phyloP scores from a whole-genome alignment of 805 yeast species.

The Kregervanrija pseudodelftensis region DNA sequence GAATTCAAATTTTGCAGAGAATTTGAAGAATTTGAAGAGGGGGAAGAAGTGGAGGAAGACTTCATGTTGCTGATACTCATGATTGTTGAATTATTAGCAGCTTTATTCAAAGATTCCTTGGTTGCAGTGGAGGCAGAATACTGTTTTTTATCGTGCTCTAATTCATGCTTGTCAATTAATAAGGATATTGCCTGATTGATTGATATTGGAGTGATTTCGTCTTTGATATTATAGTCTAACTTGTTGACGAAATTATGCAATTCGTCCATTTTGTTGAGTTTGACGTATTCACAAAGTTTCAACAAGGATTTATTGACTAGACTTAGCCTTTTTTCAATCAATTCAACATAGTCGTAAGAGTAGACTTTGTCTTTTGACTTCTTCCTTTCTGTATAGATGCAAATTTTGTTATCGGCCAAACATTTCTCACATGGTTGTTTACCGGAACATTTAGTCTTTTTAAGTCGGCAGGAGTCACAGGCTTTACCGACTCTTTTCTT shows the following conservation, averaged over 20 bases:
- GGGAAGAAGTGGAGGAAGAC: too few species aligned
- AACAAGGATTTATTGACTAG: slow-evolving; percentile 45
- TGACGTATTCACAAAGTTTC: slow-evolving; percentile 28
- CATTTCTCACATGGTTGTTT: slow-evolving; percentile 54
- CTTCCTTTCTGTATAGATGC: slow-evolving; percentile 52
- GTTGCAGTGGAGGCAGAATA: slow-evolving; percentile 4
- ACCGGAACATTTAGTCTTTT: slow-evolving; percentile 60
- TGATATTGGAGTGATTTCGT: slow-evolving; percentile 25
- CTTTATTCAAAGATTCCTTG: slow-evolving; percentile 1
- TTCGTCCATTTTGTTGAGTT: slow-evolving; percentile 4
- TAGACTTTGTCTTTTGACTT: slow-evolving; percentile 47
- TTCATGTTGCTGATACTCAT: slow-evolving; percentile 2
- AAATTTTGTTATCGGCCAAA: slow-evolving; percentile 46
- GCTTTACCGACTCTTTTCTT: slow-evolving; percentile 60
- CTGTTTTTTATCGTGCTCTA: slow-evolving; percentile 3
- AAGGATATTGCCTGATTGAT: slow-evolving; percentile 41
- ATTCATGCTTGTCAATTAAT: slow-evolving; percentile 34
- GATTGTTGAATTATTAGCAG: neutral
- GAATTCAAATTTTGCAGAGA: too few species aligned
- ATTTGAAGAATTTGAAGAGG: too few species aligned
- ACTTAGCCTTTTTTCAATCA: slow-evolving; percentile 51
- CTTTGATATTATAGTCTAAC: slow-evolving; percentile 11
- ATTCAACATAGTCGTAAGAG: slow-evolving; percentile 55
- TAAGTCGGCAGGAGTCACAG: slow-evolving; percentile 55
- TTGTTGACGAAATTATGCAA: slow-evolving; percentile 6